A percentile compares a stretch with the other conserved stretches of the same genome.
phyloP scores from a whole-genome alignment of 805 yeast genomes.

The Wickerhamomyces canadensis region DNA sequence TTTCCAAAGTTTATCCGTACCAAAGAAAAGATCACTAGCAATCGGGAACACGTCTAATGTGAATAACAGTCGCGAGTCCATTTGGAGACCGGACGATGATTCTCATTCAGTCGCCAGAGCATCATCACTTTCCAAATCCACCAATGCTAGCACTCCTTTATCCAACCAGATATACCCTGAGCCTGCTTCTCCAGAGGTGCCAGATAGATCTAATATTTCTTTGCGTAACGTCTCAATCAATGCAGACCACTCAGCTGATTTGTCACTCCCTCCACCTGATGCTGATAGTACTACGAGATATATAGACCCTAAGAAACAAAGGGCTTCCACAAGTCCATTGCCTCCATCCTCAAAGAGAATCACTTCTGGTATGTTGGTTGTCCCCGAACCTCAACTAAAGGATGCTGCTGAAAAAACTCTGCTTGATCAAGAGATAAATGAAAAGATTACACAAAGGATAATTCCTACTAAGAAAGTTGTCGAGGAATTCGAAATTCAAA shows the following conservation, averaged over 20 bases:
- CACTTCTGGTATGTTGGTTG: slow-evolving; percentile 38
- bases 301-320: slow-evolving; percentile 20
- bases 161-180: slow-evolving; percentile 34
- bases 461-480: slow-evolving; percentile 18
- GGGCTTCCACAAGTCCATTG: slow-evolving; percentile 15
- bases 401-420: slow-evolving; percentile 33
- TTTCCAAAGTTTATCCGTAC: slow-evolving; percentile 18
- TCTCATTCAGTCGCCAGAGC: neutral
- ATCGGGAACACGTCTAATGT: neutral
- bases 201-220: slow-evolving; percentile 9
- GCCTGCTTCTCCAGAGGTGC: slow-evolving; percentile 8
- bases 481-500: neutral
- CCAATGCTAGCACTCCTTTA: slow-evolving; percentile 28
- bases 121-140: too few species aligned
- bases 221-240: slow-evolving; percentile 25
- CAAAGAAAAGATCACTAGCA: slow-evolving; percentile 20
- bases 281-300: slow-evolving; percentile 14
- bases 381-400: slow-evolving; percentile 37
- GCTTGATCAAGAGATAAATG: slow-evolving; percentile 32
- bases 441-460: slow-evolving; percentile 18
- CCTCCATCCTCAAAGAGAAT: slow-evolving; percentile 30
- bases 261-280: slow-evolving; percentile 24
- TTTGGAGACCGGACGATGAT: slow-evolving; percentile 12
- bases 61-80: slow-evolving; percentile 4
- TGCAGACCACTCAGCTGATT: slow-evolving; percentile 29